A percentile compares a stretch with the other conserved stretches of the same genome.
Conservation (phyloP, 2,329 filamentous ascomycete species). For the Pseudogymnoascus sp. region DNA sequence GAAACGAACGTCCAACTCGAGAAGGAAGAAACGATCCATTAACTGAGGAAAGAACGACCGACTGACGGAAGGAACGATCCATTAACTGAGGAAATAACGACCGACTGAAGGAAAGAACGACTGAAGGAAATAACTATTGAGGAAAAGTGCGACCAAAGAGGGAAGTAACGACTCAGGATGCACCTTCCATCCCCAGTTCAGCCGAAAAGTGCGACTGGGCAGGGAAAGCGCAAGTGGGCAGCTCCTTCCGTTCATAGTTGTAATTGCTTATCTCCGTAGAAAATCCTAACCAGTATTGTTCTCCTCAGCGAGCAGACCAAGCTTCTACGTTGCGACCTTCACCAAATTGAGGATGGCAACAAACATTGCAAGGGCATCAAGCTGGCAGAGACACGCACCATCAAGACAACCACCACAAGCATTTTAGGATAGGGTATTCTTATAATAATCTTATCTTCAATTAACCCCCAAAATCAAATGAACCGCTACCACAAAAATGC, state of each 20-base stretch:
- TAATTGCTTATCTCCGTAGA: too few species aligned
- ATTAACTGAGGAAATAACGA: not conserved
- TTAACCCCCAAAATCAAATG: not conserved
- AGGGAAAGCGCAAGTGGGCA: not conserved
- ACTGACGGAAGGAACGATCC: not conserved
- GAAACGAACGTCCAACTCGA: not conserved
- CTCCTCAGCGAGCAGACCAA: not conserved
- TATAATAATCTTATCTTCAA: not conserved
- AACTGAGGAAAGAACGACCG: not conserved
- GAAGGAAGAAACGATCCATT: too few species aligned
- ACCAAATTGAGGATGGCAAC: not conserved
- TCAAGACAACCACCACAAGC: not conserved
- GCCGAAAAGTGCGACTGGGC: not conserved
- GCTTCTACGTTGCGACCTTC: not conserved
- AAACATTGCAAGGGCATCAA: not conserved
- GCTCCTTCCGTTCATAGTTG: not conserved
- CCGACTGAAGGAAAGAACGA: not conserved
- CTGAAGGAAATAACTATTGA: not conserved
- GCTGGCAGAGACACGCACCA: not conserved
- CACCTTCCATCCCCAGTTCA: not conserved
- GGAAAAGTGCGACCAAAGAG: not conserved
- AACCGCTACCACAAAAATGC: constrained; percentile 1
- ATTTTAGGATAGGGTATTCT: not conserved
- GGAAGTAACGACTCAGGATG: not conserved
- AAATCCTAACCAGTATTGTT: too few species aligned